Evolutionary conservation across 768 basidiomycete genomes (phyloP).

Genomic region (Mycena polygramma): DNA sequence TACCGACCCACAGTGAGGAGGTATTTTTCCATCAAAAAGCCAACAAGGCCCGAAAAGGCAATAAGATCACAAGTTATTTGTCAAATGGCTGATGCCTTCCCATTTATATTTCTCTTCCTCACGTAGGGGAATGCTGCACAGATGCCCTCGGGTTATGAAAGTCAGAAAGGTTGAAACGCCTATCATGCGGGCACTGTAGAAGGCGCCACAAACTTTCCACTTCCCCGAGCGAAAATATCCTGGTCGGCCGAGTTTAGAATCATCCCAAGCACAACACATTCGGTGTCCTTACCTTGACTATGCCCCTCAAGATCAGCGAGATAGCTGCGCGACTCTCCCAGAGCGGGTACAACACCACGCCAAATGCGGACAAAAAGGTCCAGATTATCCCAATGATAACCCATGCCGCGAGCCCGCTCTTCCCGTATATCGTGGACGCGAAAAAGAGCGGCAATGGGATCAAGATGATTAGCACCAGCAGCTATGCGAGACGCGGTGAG

Average conservation of each 20-base stretch:
- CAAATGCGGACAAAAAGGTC: slow-evolving; percentile 81
- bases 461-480: slow-evolving; percentile 74
- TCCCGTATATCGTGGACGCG: slow-evolving; percentile 77
- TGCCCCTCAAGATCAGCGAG: slow-evolving; percentile 66
- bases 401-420: slow-evolving; percentile 81
- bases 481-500: slow-evolving; percentile 43
- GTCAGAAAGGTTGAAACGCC: too few relatives aligned
- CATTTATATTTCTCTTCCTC: too few relatives aligned
- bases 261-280: background rate
- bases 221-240: slow-evolving; percentile 58
- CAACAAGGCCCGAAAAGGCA: too few relatives aligned
- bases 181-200: slow-evolving; percentile 6
- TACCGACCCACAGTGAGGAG: too few relatives aligned
- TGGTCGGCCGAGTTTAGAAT: slow-evolving; percentile 29
- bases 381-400: slow-evolving; percentile 86
- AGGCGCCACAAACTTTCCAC: slow-evolving; percentile 51
- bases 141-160: too few relatives aligned
- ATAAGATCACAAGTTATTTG: too few relatives aligned
- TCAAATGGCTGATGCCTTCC: too few relatives aligned
- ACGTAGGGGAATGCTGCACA: too few relatives aligned
- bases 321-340: slow-evolving; percentile 86
- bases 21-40: too few relatives aligned
- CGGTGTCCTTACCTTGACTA: slow-evolving; percentile 67
- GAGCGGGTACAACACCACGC: slow-evolving; percentile 88
- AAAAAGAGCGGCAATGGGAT: slow-evolving; percentile 92